These are phyloP conservation scores for Coprinopsis sp. DNA, from an alignment of 768 basidiomycete genomes.

Conservation along the genomic window DNA sequence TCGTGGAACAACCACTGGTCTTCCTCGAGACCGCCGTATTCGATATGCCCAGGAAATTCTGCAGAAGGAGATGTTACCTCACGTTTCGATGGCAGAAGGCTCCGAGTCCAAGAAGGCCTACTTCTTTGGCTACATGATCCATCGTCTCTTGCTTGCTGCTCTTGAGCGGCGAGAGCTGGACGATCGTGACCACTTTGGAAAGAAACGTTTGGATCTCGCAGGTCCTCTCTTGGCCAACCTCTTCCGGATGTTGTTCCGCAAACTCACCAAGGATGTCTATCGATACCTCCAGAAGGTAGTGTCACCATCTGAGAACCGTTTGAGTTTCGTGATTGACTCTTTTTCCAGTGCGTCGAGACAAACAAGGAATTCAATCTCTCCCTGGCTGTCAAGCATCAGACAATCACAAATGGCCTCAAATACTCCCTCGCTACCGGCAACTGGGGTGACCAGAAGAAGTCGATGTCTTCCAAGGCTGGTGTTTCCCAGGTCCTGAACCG, in stretches of 20 bases:
- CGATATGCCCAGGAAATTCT: constrained; percentile 96
- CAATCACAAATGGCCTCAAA: constrained; percentile 96
- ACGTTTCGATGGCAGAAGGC: constrained; percentile 93
- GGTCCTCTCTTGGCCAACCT: constrained; percentile 94
- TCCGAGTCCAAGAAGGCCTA: constrained; percentile 98
- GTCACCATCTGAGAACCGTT: constrained; percentile 12
- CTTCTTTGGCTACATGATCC: constrained; percentile 99
- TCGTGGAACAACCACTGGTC: constrained; percentile 90
- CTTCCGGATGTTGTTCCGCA: constrained; percentile 96
- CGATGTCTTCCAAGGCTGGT: constrained; percentile 96
- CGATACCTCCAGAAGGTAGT: constrained; percentile 92
- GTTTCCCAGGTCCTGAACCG: constrained; percentile 98
- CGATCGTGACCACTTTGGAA: constrained; percentile 99
- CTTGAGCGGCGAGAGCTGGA: constrained; percentile 93
- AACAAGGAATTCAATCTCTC: constrained; percentile 92
- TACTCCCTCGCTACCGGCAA: constrained; percentile 98
- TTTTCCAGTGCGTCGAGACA: constrained; percentile 84
- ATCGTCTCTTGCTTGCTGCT: constrained; percentile 89
- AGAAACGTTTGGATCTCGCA: constrained; percentile 94
- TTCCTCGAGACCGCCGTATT: constrained; percentile 88
- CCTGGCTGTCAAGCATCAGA: constrained; percentile 91
- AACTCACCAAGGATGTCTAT: constrained; percentile 95
- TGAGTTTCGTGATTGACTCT: background rate
- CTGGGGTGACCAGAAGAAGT: constrained; percentile 99
- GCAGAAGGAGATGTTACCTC: constrained; percentile 98